Evolutionary conservation across 1,284 basidiomycete genomes (phyloP), one percentile per base, ranked within the genome.

Genomic region (Neolentinus lepideus): DNA sequence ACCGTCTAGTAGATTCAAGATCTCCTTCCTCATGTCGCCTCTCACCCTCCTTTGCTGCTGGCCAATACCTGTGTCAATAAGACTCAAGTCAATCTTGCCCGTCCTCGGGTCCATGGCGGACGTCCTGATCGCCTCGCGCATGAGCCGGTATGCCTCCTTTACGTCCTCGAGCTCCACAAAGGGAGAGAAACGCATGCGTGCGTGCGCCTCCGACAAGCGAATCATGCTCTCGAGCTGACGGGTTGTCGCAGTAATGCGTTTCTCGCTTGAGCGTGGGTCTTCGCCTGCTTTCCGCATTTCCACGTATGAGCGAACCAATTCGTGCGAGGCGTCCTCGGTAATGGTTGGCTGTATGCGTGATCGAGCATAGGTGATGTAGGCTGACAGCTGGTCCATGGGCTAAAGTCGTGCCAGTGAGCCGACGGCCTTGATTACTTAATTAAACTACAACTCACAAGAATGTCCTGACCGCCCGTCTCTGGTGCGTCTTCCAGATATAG

Each of bases 221-320:
- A 99, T 98, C 88, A 99, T 94, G 63, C 87, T 91, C 71, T 99
- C 96, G 27, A 99, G 83, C 71, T 99, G 96, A 54, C 96, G 85
- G 0, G 97, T 98, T 27, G 96, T 99, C 1, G 97, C 96, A 0
- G 97, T 99, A 71, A 99, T 99, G 11, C 96, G 86, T 65, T 93
- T 91, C 71, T 98, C 95, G 57, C 83, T 83, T 1, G 83, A 83
- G 22, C 93, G 85, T 2, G 92, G 87, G 68, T 98, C 94, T 46
- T 88, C 84, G 25, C 95, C 94, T 60, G 92, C 88, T 69, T 92
- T 92, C 55, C 96, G 90, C 78, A 99, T 90, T 61, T 91, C 90
- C 57, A 98, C 94, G 71, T 99, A 99, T 46, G 88, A 87, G 1
- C 78, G 72, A 16, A 98, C 92, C 54, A 99, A 88, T 59, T 93